A percentile compares a stretch with the other conserved stretches of the same genome.
These are phyloP conservation scores for Trichomonascaceae sp. DNA, from an alignment of 1,139 yeast genomes.

Conservation along the genomic window DNA sequence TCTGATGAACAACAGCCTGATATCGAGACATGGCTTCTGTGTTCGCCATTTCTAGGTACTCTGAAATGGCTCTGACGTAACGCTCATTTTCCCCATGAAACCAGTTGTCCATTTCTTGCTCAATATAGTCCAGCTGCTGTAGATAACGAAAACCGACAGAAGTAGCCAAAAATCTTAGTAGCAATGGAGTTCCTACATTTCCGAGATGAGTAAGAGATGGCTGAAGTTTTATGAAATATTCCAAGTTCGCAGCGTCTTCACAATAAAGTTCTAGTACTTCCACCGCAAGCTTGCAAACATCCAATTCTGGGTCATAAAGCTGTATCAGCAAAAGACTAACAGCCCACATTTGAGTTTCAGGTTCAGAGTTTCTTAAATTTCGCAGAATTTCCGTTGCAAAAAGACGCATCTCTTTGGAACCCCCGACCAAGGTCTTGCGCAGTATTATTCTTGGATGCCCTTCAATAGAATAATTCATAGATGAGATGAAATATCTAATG, in stretches of 20 bases:
- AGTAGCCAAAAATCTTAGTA: conserved; percentile 50
- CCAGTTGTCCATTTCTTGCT: conserved; percentile 56
- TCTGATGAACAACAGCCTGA: conserved; percentile 6
- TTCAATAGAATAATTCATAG: conserved; percentile 55
- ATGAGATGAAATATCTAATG: conserved; percentile 50
- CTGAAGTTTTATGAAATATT: conserved; percentile 38
- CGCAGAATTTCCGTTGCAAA: conserved; percentile 54
- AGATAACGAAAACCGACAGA: conserved; percentile 52
- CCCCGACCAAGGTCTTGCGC: conserved; percentile 56
- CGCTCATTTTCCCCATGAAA: conserved; percentile 47
- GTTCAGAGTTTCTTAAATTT: conserved; percentile 31
- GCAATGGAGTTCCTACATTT: conserved; percentile 41
- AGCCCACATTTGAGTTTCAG: conserved; percentile 35
- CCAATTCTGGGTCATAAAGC: conserved; percentile 58
- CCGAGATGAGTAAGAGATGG: conserved; percentile 46
- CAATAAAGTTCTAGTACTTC: conserved; percentile 46
- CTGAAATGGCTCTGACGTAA: conserved; percentile 50
- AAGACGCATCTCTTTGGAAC: conserved; percentile 47
- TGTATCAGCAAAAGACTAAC: conserved; percentile 55
- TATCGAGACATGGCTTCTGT: conserved; percentile 16
- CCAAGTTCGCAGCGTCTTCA: conserved; percentile 37
- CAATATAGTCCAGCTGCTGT: conserved; percentile 46
- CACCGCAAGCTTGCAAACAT: conserved; percentile 55
- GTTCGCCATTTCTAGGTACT: conserved; percentile 31
- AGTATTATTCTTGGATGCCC: conserved; percentile 66